Percentiles rank a stretch among this genome's conserved stretches.
Evolutionary conservation across 768 basidiomycete genomes (phyloP).

Genomic region (Trichaptum fuscoviolaceum): DNA sequence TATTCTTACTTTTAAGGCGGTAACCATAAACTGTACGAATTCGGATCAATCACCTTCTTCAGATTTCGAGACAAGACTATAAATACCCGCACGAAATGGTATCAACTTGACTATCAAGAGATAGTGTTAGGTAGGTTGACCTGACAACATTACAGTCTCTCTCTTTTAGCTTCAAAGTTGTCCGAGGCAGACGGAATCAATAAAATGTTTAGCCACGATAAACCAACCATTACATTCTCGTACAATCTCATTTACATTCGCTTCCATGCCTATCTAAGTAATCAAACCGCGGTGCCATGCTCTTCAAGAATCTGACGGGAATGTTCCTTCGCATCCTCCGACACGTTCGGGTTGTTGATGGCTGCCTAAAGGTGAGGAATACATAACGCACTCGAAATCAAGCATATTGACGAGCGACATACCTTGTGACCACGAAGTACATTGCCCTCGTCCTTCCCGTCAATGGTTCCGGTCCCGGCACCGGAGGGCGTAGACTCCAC

Average conservation of each 20-base stretch:
- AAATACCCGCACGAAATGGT: too few species aligned
- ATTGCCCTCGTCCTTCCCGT: neutral
- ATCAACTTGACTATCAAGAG: too few species aligned
- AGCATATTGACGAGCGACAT: neutral
- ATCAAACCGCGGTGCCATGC: neutral
- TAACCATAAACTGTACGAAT: conserved; percentile 25
- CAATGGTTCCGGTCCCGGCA: neutral
- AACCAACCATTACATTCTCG: too few species aligned
- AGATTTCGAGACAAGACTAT: too few species aligned
- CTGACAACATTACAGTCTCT: too few species aligned
- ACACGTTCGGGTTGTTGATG: conserved; percentile 26
- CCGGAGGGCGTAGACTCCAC: neutral
- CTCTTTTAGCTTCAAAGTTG: too few species aligned
- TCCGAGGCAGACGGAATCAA: too few species aligned
- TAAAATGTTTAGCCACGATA: too few species aligned
- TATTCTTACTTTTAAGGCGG: conserved; percentile 84
- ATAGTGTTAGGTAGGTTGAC: too few species aligned
- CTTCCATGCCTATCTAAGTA: neutral
- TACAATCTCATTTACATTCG: neutral
- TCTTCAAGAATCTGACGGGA: conserved; percentile 22
- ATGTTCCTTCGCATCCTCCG: conserved; percentile 27
- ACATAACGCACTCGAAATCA: neutral
- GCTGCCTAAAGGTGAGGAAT: conserved; percentile 16
- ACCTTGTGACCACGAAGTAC: conserved; percentile 1
- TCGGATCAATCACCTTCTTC: neutral